Evolutionary conservation across 306 rosid species (phyloP).

Genomic region (Mucuna pruriens): DNA sequence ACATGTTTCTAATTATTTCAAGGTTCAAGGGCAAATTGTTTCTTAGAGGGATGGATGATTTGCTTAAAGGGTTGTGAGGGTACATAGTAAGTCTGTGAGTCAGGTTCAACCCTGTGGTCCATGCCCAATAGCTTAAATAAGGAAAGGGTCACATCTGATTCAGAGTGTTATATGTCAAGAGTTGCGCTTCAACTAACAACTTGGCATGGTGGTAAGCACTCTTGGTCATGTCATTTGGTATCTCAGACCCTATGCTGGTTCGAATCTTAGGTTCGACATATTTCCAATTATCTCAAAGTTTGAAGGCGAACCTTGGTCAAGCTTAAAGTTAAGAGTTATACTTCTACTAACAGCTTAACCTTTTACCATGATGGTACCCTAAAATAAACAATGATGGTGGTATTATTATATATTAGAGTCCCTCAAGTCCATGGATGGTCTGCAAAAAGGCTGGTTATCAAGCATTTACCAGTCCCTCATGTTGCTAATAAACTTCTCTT

Average conservation of each 20-base stretch:
- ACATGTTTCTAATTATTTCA: background rate
- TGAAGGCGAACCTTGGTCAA: background rate
- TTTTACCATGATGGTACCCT: background rate
- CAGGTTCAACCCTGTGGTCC: background rate
- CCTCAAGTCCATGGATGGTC: background rate
- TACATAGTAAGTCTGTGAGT: background rate
- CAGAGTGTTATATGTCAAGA: background rate
- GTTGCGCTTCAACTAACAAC: background rate
- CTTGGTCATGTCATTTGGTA: background rate
- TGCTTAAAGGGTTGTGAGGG: background rate
- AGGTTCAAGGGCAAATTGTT: background rate
- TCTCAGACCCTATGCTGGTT: background rate
- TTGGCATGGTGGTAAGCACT: background rate
- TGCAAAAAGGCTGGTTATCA: background rate
- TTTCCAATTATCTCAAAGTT: background rate
- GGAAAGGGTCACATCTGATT: background rate
- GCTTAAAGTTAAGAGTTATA: background rate
- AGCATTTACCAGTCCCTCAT: background rate
- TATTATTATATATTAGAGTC: background rate
- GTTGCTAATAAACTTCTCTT: conserved; percentile 8
- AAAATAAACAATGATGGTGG: too few relatives aligned
- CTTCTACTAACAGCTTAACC: background rate
- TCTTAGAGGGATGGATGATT: background rate
- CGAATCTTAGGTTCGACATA: background rate
- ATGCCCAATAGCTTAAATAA: background rate